Evolutionary conservation across 163 green algal species (phyloP), one percentile per base, ranked within the genome.

Genomic region (Prototheca cutis): DNA sequence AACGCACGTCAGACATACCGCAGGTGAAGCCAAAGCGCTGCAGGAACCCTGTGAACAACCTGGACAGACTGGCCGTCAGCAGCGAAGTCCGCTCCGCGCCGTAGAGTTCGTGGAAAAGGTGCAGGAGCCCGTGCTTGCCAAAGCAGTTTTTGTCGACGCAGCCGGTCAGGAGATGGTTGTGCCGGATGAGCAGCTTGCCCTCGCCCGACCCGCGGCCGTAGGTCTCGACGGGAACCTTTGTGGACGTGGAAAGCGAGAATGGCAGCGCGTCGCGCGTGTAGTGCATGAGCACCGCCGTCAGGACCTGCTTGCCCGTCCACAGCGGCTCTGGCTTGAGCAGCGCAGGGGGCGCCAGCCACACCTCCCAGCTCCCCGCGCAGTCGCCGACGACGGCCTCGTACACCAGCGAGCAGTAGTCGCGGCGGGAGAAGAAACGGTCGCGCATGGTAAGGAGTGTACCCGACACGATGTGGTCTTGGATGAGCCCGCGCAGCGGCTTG

Each of bases 281-380:
- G 68, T 85, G 77, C 21, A 68, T 62, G 30, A 97, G 56, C 32
- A 95, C 70, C 7, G 79, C 66, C 4, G 70, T 81, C 24, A 91
- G 59, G 18, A 89, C 81, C 83, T 99, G 91, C 80, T 99, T 98
- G 34, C 93, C 93, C 1, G 88, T 97, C 89, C 90, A 99, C 42
- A 96, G 71, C 30, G 51, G 53, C 13, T 62, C 57, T n/a, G 93
- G 93, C 65, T 93, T 93, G 5, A 94, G 47, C 21, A 97, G 65
- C 15, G 89, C 75, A 0, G 93, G 93, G 21, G 66, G 48, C 2
- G 73, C 70, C 42, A 87, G 64, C 45, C 33, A 63, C 10, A 86
- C 32, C 30, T 72, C 63, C 58, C 53, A 61, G 10, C 55, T 24
- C 25, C 70, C 75, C 45, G 28, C 53, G 54, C 56, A 52, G 56